Evolutionary conservation across 768 basidiomycete species (phyloP).

Genomic region (Cyathus striatus): DNA sequence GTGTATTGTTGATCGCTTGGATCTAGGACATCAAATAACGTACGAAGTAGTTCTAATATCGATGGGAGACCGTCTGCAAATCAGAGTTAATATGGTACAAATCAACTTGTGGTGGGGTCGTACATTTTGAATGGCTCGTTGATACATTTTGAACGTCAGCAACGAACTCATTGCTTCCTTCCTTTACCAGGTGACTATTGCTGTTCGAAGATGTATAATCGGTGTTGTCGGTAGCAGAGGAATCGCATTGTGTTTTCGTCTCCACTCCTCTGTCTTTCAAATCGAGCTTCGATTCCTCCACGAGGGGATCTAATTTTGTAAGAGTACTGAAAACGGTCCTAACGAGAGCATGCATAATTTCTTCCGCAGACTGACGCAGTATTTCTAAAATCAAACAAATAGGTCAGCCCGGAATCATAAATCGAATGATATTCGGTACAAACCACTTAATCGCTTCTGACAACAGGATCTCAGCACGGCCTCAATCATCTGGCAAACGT

Average conservation of each 20-base stretch:
- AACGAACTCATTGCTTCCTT: no score
- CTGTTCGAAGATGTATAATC: no score
- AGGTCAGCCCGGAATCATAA: no score
- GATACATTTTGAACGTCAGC: no score
- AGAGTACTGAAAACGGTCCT: conserved; percentile 77
- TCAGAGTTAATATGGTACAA: no score
- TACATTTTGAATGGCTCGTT: no score
- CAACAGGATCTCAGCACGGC: conserved; percentile 96
- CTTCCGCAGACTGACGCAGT: conserved; percentile 81
- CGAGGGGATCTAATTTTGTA: conserved; percentile 54
- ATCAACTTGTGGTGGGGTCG: no score
- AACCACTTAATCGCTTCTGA: conserved; percentile 93
- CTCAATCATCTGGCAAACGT: conserved; percentile 97
- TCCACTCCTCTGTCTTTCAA: conserved; percentile 50
- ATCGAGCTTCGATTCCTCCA: conserved; percentile 63
- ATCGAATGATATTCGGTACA: conserved; percentile 16
- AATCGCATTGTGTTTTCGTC: conserved; percentile 50
- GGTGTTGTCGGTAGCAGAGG: conserved; percentile 14
- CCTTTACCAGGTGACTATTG: no score
- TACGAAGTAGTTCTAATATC: conserved; percentile 86
- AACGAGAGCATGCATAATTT: conserved; percentile 84
- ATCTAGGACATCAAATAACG: conserved; percentile 91
- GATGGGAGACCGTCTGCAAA: conserved; percentile 83
- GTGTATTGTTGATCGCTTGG: conserved; percentile 94
- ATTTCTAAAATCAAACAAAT: conserved; percentile 50